A percentile compares a stretch with the other conserved stretches of the same genome.
phyloP scores from a whole-genome alignment of 768 basidiomycete species.

The Trametes elegans region DNA sequence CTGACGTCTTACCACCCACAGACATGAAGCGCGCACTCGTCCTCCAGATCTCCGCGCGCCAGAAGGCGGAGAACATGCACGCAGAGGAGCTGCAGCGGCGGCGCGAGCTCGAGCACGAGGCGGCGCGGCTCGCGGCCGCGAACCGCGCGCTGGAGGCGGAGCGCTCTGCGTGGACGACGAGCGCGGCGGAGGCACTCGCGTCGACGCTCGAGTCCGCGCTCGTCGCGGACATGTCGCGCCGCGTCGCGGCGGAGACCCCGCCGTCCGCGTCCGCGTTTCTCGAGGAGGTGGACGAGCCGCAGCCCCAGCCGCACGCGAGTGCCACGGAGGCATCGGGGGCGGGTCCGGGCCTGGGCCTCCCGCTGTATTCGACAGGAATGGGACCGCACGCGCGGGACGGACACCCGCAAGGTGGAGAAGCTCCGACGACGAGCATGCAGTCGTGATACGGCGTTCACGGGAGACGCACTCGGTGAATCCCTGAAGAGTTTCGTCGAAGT shows the following conservation, averaged over 20 bases:
- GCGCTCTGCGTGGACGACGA: slow-evolving; percentile 14
- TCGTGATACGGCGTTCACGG: not conserved
- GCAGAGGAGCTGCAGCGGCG: slow-evolving; percentile 33
- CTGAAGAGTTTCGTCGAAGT: not conserved
- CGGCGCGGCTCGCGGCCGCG: slow-evolving; percentile 15
- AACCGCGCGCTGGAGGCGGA: slow-evolving; percentile 19
- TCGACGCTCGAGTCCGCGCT: slow-evolving; percentile 11
- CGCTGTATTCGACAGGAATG: too few relatives aligned
- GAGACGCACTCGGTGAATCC: not conserved
- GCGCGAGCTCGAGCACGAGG: slow-evolving; percentile 30
- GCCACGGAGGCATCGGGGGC: too few relatives aligned
- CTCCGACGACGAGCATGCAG: not conserved
- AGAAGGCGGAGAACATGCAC: slow-evolving; percentile 32
- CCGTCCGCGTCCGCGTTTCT: not conserved
- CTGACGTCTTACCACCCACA: slow-evolving; percentile 1
- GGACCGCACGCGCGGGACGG: not conserved
- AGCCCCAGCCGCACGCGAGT: too few relatives aligned
- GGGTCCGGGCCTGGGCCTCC: too few relatives aligned
- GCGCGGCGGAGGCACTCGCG: slow-evolving; percentile 20
- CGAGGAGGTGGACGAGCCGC: not conserved
- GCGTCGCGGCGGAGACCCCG: slow-evolving; percentile 2
- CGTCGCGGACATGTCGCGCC: slow-evolving; percentile 6
- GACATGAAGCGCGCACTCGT: slow-evolving; percentile 36
- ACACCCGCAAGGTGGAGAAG: not conserved
- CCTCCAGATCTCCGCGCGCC: slow-evolving; percentile 33